Evolutionary conservation across 2,329 filamentous ascomycete species (phyloP).

Genomic region (Ceratocystis ficicola): DNA sequence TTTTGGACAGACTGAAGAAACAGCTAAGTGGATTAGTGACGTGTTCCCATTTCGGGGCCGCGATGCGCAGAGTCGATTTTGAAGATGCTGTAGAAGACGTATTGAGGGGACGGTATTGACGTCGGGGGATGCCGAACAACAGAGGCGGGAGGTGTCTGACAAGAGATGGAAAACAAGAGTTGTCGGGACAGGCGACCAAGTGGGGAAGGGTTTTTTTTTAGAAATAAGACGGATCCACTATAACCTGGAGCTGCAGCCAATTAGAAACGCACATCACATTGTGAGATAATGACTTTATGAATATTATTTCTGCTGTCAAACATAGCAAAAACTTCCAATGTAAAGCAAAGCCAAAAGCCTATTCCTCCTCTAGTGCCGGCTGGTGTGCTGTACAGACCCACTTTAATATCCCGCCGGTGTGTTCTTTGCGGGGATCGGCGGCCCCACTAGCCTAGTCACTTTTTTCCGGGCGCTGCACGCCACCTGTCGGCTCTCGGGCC

Average conservation of each 20-base stretch:
- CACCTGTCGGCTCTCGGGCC: background rate
- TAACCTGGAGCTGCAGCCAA: background rate
- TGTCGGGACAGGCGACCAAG: background rate
- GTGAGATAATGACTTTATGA: slow-evolving; percentile 2
- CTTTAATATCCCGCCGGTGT: background rate
- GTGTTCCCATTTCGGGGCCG: slow-evolving; percentile 17
- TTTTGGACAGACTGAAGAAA: slow-evolving; percentile 18
- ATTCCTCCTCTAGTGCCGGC: background rate
- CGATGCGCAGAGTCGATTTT: slow-evolving; percentile 15
- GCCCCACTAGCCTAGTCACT: background rate
- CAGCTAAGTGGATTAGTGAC: slow-evolving; percentile 4
- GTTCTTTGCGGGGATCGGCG: background rate
- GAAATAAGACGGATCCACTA: background rate
- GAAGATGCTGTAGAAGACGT: slow-evolving; percentile 19
- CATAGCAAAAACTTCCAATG: background rate
- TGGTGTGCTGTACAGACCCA: background rate
- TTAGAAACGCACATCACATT: background rate
- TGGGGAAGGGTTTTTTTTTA: background rate
- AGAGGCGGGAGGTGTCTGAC: too few species aligned
- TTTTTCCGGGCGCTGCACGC: background rate
- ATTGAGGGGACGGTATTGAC: background rate
- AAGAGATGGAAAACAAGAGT: background rate
- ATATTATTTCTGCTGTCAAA: background rate
- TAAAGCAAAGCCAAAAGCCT: too few species aligned
- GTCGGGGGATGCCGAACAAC: too few species aligned